Percentiles rank a stretch among this genome's conserved stretches.
These are phyloP conservation scores for Cadophora gregata DNA, from an alignment of 2,329 filamentous ascomycete genomes.

Conservation along the genomic window DNA sequence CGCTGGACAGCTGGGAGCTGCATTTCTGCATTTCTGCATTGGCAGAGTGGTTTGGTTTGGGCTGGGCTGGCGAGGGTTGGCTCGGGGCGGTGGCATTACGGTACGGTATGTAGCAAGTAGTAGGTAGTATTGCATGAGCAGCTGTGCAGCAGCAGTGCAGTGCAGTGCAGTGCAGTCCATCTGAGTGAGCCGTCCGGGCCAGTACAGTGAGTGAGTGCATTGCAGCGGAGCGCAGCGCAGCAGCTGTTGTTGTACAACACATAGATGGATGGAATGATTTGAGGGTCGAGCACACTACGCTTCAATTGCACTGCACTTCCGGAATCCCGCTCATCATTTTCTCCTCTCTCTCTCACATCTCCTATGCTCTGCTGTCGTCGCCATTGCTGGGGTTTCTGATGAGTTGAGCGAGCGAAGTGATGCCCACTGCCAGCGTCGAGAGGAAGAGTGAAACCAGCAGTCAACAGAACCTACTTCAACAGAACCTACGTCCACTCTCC, in stretches of 20 bases:
- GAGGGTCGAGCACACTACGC: not conserved
- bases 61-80: not conserved
- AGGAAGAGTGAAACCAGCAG: not conserved
- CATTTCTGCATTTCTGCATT: not conserved
- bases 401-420: not conserved
- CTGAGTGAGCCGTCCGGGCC: not conserved
- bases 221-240: not conserved
- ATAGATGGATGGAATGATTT: not conserved
- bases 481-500: not conserved
- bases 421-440: not conserved
- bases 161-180: no score
- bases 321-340: not conserved
- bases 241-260: not conserved
- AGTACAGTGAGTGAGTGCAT: not conserved
- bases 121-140: not conserved
- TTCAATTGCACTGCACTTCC: not conserved
- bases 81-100: not conserved
- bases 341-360: not conserved
- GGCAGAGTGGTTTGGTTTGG: no score
- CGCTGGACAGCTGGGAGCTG: not conserved
- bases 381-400: not conserved
- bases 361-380: not conserved
- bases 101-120: no score
- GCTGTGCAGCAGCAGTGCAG: not conserved
- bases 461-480: not conserved